phyloP scores from a whole-genome alignment of 805 yeast species.

The Pichia scutulata region DNA sequence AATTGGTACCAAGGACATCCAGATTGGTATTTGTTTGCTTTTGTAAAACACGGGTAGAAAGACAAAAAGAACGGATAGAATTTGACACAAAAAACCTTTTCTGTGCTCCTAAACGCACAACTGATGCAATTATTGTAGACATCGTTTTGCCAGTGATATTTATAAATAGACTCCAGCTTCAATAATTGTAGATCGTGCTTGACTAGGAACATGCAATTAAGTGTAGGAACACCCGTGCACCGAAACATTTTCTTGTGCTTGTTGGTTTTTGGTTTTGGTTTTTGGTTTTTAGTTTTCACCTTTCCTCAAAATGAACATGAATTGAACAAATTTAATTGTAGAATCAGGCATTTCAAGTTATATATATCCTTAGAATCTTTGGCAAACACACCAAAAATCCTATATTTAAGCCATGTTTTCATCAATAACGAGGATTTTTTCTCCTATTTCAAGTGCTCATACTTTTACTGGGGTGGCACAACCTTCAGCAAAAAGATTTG shows the following conservation, averaged over 20 bases:
- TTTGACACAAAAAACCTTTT: neutral
- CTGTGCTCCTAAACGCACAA: neutral
- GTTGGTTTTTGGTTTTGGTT: no score
- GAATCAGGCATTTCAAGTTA: no score
- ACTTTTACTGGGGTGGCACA: neutral
- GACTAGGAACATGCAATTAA: neutral
- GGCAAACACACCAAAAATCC: neutral
- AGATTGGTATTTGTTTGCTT: conserved; percentile 10
- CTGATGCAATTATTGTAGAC: neutral
- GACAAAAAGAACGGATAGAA: neutral
- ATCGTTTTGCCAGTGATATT: neutral
- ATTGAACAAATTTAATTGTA: neutral
- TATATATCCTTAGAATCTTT: neutral
- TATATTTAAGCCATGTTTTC: conserved; percentile 2
- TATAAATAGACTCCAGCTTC: neutral
- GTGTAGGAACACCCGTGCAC: neutral
- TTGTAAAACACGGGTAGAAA: neutral
- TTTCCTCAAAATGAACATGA: neutral
- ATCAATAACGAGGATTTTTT: conserved; percentile 2
- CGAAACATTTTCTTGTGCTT: no score
- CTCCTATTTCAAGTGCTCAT: neutral
- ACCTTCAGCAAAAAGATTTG: conserved; percentile 17
- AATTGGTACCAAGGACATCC: conserved; percentile 41
- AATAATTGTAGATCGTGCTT: neutral
- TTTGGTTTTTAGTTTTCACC: neutral